These are phyloP conservation scores for Rosa chinensis DNA, from an alignment of 306 rosid genomes.

Conservation along the genomic window DNA sequence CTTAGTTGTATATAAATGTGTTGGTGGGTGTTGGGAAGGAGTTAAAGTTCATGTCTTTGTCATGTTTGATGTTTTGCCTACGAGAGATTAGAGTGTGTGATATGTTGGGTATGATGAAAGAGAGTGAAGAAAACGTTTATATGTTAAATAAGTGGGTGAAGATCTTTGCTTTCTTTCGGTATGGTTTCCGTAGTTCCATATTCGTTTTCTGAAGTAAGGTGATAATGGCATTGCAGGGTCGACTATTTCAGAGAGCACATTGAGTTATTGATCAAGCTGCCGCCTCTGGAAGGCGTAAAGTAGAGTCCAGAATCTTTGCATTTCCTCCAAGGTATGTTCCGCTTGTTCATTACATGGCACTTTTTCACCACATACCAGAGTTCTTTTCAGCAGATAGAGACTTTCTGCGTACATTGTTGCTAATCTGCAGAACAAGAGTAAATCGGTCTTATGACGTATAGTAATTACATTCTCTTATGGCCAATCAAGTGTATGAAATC, in stretches of 20 bases:
- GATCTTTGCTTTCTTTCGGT: slow-evolving; percentile 6
- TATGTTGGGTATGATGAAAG: background rate
- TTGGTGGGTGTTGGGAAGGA: slow-evolving; percentile 10
- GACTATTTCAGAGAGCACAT: slow-evolving; percentile 24
- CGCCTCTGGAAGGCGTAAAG: slow-evolving; percentile 6
- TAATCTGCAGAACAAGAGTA: background rate
- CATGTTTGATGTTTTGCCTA: background rate
- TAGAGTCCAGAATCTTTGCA: background rate
- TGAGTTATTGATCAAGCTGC: slow-evolving; percentile 26
- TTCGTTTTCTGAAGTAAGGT: slow-evolving; percentile 21
- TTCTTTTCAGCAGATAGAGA: background rate
- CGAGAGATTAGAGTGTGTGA: slow-evolving; percentile 9
- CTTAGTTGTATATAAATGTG: background rate
- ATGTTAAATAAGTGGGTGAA: slow-evolving; percentile 15
- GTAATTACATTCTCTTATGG: background rate
- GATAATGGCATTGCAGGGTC: slow-evolving; percentile 33
- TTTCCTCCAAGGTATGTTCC: background rate
- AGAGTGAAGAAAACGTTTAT: background rate
- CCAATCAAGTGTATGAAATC: background rate
- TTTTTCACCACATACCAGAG: background rate
- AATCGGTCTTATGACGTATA: background rate
- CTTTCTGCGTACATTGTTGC: background rate
- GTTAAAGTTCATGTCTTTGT: slow-evolving; percentile 1
- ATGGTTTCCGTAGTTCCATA: background rate
- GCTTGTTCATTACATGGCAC: background rate